phyloP scores from a whole-genome alignment of 208 protist genomes.

The Strigomonas culicis region DNA sequence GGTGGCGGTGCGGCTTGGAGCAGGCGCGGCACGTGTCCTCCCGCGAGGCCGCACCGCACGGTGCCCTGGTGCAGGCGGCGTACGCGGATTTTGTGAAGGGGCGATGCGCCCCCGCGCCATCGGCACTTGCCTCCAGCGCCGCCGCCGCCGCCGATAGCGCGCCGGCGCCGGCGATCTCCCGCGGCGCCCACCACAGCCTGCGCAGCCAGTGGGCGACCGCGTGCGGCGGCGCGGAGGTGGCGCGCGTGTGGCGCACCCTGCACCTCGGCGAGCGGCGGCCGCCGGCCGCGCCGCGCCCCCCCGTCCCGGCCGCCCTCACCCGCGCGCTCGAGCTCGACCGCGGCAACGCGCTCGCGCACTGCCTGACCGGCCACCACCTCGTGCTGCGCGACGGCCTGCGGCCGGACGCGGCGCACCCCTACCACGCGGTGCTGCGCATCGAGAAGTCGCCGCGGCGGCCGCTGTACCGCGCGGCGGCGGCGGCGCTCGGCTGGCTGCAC shows the following conservation, averaged over 20 bases:
- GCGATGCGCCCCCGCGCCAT: neutral
- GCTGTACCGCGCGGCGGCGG: slow-evolving; percentile 23
- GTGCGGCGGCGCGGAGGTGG: neutral
- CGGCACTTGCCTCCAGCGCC: neutral
- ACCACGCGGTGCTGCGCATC: slow-evolving; percentile 14
- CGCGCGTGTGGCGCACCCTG: neutral
- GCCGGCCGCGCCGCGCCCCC: neutral
- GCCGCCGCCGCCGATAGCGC: neutral
- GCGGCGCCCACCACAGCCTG: neutral
- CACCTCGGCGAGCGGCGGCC: neutral
- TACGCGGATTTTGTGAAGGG: neutral
- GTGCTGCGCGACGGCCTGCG: slow-evolving; percentile 10
- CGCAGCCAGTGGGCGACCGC: slow-evolving; percentile 3
- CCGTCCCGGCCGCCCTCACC: neutral
- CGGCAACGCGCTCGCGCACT: slow-evolving; percentile 20
- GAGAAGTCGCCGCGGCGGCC: slow-evolving; percentile 13
- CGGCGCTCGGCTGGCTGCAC: slow-evolving; percentile 33
- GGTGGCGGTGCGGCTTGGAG: slow-evolving; percentile 4
- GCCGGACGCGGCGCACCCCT: slow-evolving; percentile 20
- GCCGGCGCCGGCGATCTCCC: neutral
- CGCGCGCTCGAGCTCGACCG: slow-evolving; percentile 18
- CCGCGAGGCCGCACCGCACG: neutral
- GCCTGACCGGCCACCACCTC: slow-evolving; percentile 14
- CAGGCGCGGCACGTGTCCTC: neutral
- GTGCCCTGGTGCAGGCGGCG: neutral